Conservation (phyloP, 2,329 filamentous ascomycete species). For the Podosphaera aphanis region DNA sequence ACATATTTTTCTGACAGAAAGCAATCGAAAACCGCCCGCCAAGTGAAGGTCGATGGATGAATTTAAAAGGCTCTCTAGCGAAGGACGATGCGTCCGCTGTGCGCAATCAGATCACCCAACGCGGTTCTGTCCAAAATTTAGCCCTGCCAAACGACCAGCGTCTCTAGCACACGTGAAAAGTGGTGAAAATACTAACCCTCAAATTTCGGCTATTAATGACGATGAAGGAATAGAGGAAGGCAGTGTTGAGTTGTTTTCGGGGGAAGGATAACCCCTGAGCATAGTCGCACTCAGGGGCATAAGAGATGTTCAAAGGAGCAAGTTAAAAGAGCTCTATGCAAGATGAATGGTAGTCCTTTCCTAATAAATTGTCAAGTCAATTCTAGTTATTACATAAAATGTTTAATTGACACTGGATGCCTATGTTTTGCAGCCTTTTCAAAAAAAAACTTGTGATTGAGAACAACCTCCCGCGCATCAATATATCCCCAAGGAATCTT, state of each 20-base stretch:
- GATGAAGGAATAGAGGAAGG: not conserved
- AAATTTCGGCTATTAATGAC: not conserved
- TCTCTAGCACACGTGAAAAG: too few relatives aligned
- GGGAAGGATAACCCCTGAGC: not conserved
- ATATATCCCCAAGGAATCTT: slow-evolving; percentile 60
- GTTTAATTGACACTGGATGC: not conserved
- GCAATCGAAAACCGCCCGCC: too few relatives aligned
- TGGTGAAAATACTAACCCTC: not conserved
- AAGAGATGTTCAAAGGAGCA: not conserved
- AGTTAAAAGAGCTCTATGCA: not conserved
- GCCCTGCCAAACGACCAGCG: too few relatives aligned
- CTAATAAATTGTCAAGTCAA: not conserved
- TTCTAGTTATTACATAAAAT: not conserved
- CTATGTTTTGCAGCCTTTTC: not conserved
- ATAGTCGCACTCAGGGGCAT: not conserved
- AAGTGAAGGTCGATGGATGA: too few relatives aligned
- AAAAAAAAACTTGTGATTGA: too few relatives aligned
- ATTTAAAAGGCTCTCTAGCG: too few relatives aligned
- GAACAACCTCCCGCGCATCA: slow-evolving; percentile 30
- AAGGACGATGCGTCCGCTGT: not conserved
- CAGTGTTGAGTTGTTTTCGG: not conserved
- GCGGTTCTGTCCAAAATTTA: not conserved
- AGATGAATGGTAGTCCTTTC: not conserved
- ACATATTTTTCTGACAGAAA: too few relatives aligned
- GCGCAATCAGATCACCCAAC: not conserved